A percentile compares a stretch with the other conserved stretches of the same genome.
Evolutionary conservation across 306 rosid genomes (phyloP).

Genomic region (Betula pendula): DNA sequence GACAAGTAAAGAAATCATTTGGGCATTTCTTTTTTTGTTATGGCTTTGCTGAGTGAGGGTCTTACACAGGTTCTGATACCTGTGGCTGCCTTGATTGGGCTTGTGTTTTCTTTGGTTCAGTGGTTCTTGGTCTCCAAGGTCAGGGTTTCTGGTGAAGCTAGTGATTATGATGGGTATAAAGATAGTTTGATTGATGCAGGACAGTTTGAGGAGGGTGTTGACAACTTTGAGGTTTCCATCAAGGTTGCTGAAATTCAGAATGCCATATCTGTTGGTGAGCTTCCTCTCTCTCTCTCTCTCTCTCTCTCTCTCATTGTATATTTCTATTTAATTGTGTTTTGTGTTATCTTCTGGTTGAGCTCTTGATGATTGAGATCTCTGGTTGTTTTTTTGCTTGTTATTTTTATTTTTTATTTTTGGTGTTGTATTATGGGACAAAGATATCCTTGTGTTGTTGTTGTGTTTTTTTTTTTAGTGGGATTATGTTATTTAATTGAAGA

Average conservation of each 20-base stretch:
- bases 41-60: slow-evolving; percentile 58
- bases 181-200: slow-evolving; percentile 47
- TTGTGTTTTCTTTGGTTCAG: slow-evolving; percentile 64
- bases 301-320: neutral
- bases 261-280: slow-evolving; percentile 63
- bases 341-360: neutral
- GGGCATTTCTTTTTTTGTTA: slow-evolving; percentile 29
- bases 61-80: slow-evolving; percentile 59
- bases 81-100: slow-evolving; percentile 53
- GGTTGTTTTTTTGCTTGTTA: neutral
- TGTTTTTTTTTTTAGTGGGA: neutral
- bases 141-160: slow-evolving; percentile 37
- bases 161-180: slow-evolving; percentile 27
- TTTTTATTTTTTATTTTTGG: neutral
- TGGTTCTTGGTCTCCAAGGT: slow-evolving; percentile 63
- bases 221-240: slow-evolving; percentile 39
- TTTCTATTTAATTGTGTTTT: neutral
- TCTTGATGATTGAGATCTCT: neutral
- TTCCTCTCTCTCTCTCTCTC: slow-evolving; percentile 15
- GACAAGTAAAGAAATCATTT: slow-evolving; percentile 19
- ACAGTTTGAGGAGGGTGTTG: slow-evolving; percentile 49
- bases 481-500: neutral
- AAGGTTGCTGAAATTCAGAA: slow-evolving; percentile 70
- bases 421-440: neutral
- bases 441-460: neutral